Evolutionary conservation across 78 protist species (phyloP), one percentile per base, ranked within the genome.

Genomic region (Capsaspora owczarzaki): DNA sequence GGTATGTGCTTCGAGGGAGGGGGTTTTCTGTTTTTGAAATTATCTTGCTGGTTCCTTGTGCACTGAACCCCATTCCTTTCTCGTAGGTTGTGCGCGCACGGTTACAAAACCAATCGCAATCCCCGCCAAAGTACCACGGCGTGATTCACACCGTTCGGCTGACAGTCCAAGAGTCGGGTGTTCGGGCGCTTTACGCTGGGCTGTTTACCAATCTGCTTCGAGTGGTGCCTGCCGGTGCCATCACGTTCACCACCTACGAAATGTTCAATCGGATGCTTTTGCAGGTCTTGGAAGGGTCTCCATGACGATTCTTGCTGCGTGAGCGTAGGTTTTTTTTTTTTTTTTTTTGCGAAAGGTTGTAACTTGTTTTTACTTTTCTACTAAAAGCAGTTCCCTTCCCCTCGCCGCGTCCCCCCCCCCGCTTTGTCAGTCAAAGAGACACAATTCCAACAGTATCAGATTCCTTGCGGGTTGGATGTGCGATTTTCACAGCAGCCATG

Each of bases 161-260:
- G 29, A 79, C 87, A 1, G 6, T 82, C 42, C 40, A 33, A 4
- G 89, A 88, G 66, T 92, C 88, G 49, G 95, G 95, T n/a, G 31
- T 80, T 27, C 23, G 78, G 43, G 90, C 87, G 51, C 61, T 91
- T 4, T 91, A 91, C 56, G 86, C 82, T 20, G 95, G 95, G 27
- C 74, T 91, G 89, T 88, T 87, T 37, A 77, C 89, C 37, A 91
- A 91, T 41, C 66, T 91, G 60, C 23, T 86, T 25, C 79, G 95
- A 37, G 90, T 86, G 0, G 80, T 82, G 19, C 95, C 95, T 12
- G 41, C 92, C 46, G 83, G 90, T 40, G 92, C 85, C 0, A 86
- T 91, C 68, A 91, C 95, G 23, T 85, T 91, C 63, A 76, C 89
- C 19, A 37, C 92, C 19, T 91, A 87, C 63, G 92, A 91, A n/a